Base-by-base conservation (phyloP, 495 filamentous ascomycete species). In the Lasiosphaeria ovina region DNA sequence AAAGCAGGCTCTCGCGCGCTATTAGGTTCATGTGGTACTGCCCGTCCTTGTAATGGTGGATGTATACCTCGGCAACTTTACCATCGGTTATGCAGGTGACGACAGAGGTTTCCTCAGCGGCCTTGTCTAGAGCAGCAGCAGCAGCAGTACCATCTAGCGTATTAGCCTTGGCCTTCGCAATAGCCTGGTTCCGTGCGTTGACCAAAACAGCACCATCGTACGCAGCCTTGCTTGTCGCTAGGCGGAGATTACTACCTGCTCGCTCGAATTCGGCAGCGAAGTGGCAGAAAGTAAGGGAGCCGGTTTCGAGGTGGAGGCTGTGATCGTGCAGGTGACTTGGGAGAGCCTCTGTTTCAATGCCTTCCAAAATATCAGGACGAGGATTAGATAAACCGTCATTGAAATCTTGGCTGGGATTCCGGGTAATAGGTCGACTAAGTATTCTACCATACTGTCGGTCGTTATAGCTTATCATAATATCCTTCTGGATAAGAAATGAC, bases 111-210 rank as follows among this genome's bases (percentile, higher is more conserved):
- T 57, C 55, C 42, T 57, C 31, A n/a, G 55, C 55, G n/a, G 55
- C 55, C 31, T 57, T 57, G 16, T 57, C 44, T 31, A 57, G 11
- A 48, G 12, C 42, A 44, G 44, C 45, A 57, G 54, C 54, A 57
- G 55, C 40, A 49, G 33, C 24, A 49, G n/a, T n/a, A n/a, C n/a
- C 40, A 49, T 9, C 33, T 6, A 12, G 6, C 6, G 38, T 40
- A 40, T 12, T 40, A 40, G 6, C 38, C 38, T 6, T 6, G 24
- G 55, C 55, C 55, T 57, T 7, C 48, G 44, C 3, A 57, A 57
- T 40, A 48, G 55, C 40, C 55, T 44, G 55, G 55, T 57, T 32
- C 42, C 55, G 55, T 57, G 55, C 42, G 55, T 57, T 57, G 55
- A 57, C 55, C 32, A 57, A 57, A 35, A 48, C 42, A 42, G 55